Base-by-base conservation (phyloP, 2,329 filamentous ascomycete genomes). In the Didymella pinodella region DNA sequence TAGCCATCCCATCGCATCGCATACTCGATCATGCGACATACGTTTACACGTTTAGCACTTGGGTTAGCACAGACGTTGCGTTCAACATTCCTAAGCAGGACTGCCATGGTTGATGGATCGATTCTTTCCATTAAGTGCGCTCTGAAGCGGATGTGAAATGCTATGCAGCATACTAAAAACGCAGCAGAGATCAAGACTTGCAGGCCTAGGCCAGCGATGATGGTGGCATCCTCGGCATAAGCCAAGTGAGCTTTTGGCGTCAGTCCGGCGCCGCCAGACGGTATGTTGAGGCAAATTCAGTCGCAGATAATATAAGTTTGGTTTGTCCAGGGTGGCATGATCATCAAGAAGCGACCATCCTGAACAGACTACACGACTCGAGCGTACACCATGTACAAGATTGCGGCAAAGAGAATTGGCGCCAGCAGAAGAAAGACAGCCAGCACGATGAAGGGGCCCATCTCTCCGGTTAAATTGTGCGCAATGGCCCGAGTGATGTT, bases 21-120 rank as follows among this genome's bases (percentile, higher is more conserved):
- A 54, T 81, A 85, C 68, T 85, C 82, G 10, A 78, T 65, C 20
- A 84, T 72, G 36, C 83, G 77, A 48, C 83, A 83, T 2, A 84
- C 61, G 10, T 72, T 79, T 45, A 83, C 2, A 84, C 61, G 10
- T 72, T 79, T 45, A 83, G 76, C 11, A 83, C 48, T 63, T 85
- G 71, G 66, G 85, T 84, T 20, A 84, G 65, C 1, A 68, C 61
- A 62, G 76, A 80, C 44, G 76, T 73, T 4, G 69, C 44, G 64
- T 84, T 84, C 26, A 85, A 73, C 1, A 74, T 74, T 20, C 36
- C 36, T n/a, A 40, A 40, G 18, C 36, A 40, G 2, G 36, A 40
- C 8, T 40, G 36, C 36, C 18, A 40, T 11, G 36, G n/a, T 18
- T 20, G 6, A 40, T 20, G 36, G 18, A n/a, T 40, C 4, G 36